phyloP scores from a whole-genome alignment of 2,329 filamentous ascomycete genomes.

The Ilyonectria robusta region DNA sequence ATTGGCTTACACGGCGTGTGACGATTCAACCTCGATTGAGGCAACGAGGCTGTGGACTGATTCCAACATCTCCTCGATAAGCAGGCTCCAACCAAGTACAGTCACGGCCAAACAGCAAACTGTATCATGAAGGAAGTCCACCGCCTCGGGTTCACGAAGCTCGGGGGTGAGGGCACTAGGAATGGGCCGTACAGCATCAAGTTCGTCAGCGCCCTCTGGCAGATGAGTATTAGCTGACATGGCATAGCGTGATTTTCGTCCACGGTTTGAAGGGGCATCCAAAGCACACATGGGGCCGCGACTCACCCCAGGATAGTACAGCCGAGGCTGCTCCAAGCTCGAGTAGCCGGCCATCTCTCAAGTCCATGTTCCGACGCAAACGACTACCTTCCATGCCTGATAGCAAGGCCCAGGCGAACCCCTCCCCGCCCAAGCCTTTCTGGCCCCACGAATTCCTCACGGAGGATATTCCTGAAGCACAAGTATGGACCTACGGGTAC shows the following conservation, averaged over 20 bases:
- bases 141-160: background rate
- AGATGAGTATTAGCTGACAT: background rate
- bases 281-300: slow-evolving; percentile 50
- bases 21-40: too few relatives aligned
- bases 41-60: too few relatives aligned
- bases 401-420: background rate
- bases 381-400: background rate
- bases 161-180: background rate
- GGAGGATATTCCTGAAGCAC: slow-evolving; percentile 53
- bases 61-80: too few relatives aligned
- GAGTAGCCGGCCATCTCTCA: background rate
- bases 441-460: slow-evolving; percentile 55
- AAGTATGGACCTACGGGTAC: slow-evolving; percentile 59
- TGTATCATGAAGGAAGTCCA: background rate
- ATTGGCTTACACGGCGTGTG: too few relatives aligned
- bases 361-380: background rate
- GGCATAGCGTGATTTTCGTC: slow-evolving; percentile 51
- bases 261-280: slow-evolving; percentile 55
- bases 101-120: too few relatives aligned
- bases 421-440: slow-evolving; percentile 41
- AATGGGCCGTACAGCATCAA: background rate
- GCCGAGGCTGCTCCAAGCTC: background rate
- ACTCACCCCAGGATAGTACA: background rate
- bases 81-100: too few relatives aligned
- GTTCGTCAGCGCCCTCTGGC: background rate